phyloP scores from a whole-genome alignment of 169 alveolate genomes.

The Cryptosporidium bovis region DNA sequence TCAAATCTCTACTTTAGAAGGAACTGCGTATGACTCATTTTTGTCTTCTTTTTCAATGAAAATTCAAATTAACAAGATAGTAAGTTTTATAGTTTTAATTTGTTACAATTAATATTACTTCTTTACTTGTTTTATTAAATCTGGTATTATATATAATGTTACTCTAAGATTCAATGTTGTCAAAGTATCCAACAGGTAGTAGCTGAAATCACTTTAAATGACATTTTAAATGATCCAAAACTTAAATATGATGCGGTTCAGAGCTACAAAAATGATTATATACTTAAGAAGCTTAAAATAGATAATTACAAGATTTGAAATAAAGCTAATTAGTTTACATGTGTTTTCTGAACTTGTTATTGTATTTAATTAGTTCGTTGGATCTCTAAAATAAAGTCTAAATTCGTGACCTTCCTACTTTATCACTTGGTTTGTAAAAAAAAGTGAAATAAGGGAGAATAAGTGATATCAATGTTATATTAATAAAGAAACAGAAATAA shows the following conservation, averaged over 20 bases:
- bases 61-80: slow-evolving; percentile 47
- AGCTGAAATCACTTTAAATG: slow-evolving; percentile 58
- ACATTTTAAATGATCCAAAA: slow-evolving; percentile 45
- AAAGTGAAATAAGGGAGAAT: background rate
- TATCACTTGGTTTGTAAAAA: background rate
- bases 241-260: slow-evolving; percentile 28
- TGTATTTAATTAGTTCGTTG: too few relatives aligned
- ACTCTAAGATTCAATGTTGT: slow-evolving; percentile 51
- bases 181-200: slow-evolving; percentile 59
- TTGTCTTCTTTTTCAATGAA: slow-evolving; percentile 57
- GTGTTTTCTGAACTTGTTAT: background rate
- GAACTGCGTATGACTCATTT: slow-evolving; percentile 62
- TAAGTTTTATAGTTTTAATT: slow-evolving; percentile 7
- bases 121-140: background rate
- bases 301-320: slow-evolving; percentile 17
- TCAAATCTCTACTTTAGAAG: slow-evolving; percentile 66
- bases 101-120: background rate
- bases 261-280: background rate
- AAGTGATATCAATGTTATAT: background rate
- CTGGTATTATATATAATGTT: background rate
- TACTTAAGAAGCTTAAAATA: slow-evolving; percentile 2
- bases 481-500: background rate
- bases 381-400: too few relatives aligned
- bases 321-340: background rate
- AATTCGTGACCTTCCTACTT: too few relatives aligned